Evolutionary conservation across 2,329 filamentous ascomycete species (phyloP), one percentile per base, ranked within the genome.

Genomic region (Botrytis elliptica): DNA sequence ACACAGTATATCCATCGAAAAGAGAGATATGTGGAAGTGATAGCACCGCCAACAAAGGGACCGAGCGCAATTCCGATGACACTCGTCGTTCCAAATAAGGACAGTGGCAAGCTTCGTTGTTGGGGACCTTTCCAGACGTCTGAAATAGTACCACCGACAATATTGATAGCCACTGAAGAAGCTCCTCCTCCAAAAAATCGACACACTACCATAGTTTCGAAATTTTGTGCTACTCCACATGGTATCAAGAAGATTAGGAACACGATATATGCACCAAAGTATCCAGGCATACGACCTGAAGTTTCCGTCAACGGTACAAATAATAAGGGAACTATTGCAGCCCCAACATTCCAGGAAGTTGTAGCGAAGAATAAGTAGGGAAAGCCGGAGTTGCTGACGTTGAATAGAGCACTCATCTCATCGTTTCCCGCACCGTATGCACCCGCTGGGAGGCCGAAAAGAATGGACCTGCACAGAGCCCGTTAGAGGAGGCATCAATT

Each of bases 41-140:
- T 74, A 8, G 77, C 77, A 25, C 80, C 80, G n/a, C 80, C 60
- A 4, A 80, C 76, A 22, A 68, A 68, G 4, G 80, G 80, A 16
- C 80, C 80, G 3, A 80, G 60, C 25, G 75, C 79, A 33, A 90
- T 93, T 14, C 92, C 92, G n/a, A 88, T 90, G 29, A 94, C 92
- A 0, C 91, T 93, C 0, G 91, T 93, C 77, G 93, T 92, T 69
- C 93, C 91, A 40, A 92, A 89, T 72, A 89, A 72, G 33, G 70
- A 74, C 40, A 81, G 73, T 29, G 80, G 79, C 16, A 79, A 60
- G 44, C 77, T 78, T 36, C 81, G 74, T 4, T 77, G 78, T 75
- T 76, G 49, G 2, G 69, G 74, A 38, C 75, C 80, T 67, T 75
- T 59, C 67, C 74, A 77, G 8, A 78, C 74, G 74, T 78, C 73